Conservation (phyloP, 208 protist genomes). For the Naegleria lovaniensis region DNA sequence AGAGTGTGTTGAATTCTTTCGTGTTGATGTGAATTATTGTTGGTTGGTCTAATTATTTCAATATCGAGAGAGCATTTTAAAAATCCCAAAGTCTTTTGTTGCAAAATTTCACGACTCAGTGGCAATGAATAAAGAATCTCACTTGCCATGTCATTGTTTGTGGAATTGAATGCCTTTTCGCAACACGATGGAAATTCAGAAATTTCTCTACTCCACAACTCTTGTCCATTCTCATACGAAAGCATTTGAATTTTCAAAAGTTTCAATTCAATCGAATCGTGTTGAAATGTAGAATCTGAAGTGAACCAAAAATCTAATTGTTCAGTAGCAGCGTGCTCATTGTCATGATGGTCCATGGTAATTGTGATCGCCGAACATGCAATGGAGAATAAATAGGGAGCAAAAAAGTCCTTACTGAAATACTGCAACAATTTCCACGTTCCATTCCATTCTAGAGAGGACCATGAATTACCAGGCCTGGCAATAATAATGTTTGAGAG, state of each 20-base stretch:
- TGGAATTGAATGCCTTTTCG: background rate
- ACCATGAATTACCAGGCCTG: background rate
- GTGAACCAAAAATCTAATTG: background rate
- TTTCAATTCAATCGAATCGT: background rate
- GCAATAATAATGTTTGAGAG: too few species aligned
- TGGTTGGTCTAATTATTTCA: background rate
- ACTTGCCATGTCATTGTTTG: background rate
- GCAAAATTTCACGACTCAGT: background rate
- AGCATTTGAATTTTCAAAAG: background rate
- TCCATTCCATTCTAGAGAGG: background rate
- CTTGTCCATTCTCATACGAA: background rate
- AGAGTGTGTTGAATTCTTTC: too few species aligned
- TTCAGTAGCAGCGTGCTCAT: background rate
- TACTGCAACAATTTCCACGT: background rate
- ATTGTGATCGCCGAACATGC: too few species aligned
- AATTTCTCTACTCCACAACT: background rate
- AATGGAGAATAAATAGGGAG: background rate
- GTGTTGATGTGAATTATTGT: background rate
- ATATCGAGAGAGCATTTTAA: background rate
- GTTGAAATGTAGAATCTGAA: background rate
- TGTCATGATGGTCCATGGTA: background rate
- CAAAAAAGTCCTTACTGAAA: background rate
- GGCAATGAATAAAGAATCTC: background rate
- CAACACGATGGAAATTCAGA: background rate
- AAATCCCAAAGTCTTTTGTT: background rate